phyloP scores from a whole-genome alignment of 192 early-diverging fungal species.

The Rhizophagus clarus region DNA sequence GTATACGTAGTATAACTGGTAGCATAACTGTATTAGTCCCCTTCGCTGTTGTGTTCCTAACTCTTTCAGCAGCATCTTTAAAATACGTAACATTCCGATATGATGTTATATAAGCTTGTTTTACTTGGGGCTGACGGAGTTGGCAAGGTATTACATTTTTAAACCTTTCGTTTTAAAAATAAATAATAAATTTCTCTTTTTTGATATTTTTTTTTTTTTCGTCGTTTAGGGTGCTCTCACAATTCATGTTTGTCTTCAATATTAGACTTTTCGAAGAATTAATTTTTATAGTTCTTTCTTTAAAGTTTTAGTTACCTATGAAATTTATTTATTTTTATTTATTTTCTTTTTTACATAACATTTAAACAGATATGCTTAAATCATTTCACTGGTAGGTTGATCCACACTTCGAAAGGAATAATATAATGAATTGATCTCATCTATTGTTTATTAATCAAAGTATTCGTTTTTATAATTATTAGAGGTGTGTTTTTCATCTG shows the following conservation, averaged over 20 bases:
- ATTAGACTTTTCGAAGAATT: background rate
- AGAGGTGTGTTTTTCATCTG: background rate
- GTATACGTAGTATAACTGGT: too few species aligned
- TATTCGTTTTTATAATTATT: too few species aligned
- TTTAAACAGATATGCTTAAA: conserved; percentile 41
- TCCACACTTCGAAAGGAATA: background rate
- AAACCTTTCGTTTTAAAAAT: too few species aligned
- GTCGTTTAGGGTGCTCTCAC: conserved; percentile 40
- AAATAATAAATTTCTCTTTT: too few species aligned
- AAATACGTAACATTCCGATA: conserved; percentile 31
- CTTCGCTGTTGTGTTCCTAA: too few species aligned
- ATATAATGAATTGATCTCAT: too few species aligned
- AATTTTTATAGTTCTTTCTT: too few species aligned
- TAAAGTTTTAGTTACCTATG: background rate
- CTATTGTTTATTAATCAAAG: background rate
- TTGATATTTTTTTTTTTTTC: background rate
- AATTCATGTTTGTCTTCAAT: conserved; percentile 40
- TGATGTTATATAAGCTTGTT: conserved; percentile 48
- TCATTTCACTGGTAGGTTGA: conserved; percentile 51
- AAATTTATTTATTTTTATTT: background rate
- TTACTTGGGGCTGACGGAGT: conserved; percentile 47
- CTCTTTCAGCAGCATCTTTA: too few species aligned
- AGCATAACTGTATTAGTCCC: too few species aligned
- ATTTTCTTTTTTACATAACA: background rate
- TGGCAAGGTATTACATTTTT: conserved; percentile 40